Conservation (phyloP, 768 basidiomycete genomes). For the Pluteus cervinus region DNA sequence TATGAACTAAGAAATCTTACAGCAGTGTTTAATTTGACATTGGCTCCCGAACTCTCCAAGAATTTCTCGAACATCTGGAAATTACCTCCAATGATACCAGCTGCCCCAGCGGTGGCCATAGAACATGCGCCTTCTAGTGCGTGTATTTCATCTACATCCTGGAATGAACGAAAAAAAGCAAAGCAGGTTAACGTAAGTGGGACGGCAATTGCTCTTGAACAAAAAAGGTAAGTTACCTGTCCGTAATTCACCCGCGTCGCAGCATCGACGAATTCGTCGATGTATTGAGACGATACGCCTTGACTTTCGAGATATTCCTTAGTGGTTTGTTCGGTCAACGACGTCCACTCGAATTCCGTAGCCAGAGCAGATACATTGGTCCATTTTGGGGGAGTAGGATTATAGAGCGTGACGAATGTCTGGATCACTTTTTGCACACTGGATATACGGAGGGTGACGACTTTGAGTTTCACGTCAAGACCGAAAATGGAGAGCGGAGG, state of each 20-base stretch:
- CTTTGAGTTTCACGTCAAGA: background rate
- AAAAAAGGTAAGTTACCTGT: slow-evolving; percentile 40
- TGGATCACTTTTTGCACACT: slow-evolving; percentile 55
- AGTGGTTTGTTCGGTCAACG: slow-evolving; percentile 44
- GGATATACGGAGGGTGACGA: background rate
- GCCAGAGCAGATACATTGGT: slow-evolving; percentile 54
- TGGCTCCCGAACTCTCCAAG: slow-evolving; percentile 62
- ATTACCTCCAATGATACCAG: slow-evolving; percentile 72
- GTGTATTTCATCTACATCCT: slow-evolving; percentile 71
- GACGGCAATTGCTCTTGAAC: background rate
- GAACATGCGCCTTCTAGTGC: slow-evolving; percentile 67
- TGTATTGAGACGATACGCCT: slow-evolving; percentile 53
- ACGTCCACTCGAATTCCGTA: slow-evolving; percentile 41
- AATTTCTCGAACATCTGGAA: slow-evolving; percentile 82
- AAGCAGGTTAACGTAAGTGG: slow-evolving; percentile 1
- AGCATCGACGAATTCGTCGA: slow-evolving; percentile 71
- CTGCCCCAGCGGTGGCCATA: slow-evolving; percentile 67
- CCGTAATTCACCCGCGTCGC: slow-evolving; percentile 83
- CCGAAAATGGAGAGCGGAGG: background rate
- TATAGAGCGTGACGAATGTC: slow-evolving; percentile 51
- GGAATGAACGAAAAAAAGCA: background rate
- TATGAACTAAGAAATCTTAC: slow-evolving; percentile 29
- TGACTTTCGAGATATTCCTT: slow-evolving; percentile 49
- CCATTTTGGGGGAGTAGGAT: slow-evolving; percentile 50
- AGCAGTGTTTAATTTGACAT: slow-evolving; percentile 62